These are phyloP conservation scores for Tylopilus cervinicoccineus DNA, from an alignment of 768 basidiomycete genomes.

Conservation along the genomic window DNA sequence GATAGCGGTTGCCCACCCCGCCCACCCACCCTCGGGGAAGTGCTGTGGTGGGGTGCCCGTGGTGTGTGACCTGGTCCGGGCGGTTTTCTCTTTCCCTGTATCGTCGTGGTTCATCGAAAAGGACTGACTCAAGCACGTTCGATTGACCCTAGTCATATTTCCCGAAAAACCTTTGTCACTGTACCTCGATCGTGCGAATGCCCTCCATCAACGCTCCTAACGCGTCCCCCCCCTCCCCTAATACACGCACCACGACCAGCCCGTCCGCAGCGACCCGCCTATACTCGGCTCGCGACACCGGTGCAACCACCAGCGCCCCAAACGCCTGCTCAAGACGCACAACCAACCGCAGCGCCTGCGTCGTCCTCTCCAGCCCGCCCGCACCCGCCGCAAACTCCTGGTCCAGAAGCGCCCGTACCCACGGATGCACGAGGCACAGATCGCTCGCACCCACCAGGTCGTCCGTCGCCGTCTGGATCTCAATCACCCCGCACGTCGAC, in stretches of 20 bases:
- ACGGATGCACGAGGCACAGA: too few relatives aligned
- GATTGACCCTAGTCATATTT: too few relatives aligned
- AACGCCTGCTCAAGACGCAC: slow-evolving; percentile 3
- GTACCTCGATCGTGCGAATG: not conserved
- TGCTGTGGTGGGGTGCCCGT: not conserved
- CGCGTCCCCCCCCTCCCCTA: not conserved
- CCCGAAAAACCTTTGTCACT: not conserved
- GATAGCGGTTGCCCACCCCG: slow-evolving; percentile 29
- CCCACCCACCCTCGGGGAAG: slow-evolving; percentile 28
- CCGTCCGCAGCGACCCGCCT: slow-evolving; percentile 3
- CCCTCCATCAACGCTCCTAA: not conserved
- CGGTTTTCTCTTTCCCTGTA: not conserved
- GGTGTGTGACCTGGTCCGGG: not conserved
- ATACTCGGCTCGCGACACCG: not conserved
- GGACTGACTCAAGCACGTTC: too few relatives aligned
- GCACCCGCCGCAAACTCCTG: not conserved
- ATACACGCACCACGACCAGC: too few relatives aligned
- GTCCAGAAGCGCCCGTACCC: too few relatives aligned
- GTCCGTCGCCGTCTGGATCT: slow-evolving; percentile 1
- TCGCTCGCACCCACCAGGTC: not conserved
- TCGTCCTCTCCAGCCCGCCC: not conserved
- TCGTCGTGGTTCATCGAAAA: not conserved
- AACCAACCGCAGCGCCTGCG: not conserved
- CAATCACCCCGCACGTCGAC: not conserved
- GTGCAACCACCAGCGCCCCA: not conserved